Conservation (phyloP, 140 eudicot genomes). For the Senecio squalidus region DNA sequence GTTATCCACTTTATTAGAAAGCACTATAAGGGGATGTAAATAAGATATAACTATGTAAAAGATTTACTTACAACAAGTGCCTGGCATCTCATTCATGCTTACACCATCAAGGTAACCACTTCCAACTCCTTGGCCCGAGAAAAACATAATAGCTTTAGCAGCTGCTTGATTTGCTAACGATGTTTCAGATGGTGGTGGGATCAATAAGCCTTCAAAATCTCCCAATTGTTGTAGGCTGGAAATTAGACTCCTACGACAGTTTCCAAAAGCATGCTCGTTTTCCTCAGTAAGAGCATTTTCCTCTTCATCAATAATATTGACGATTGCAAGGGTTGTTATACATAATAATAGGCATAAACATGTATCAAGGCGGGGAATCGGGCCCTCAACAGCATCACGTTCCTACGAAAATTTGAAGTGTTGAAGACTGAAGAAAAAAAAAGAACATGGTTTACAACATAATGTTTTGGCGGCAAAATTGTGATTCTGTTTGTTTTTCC, state of each 20-base stretch:
- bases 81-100: constrained; percentile 76
- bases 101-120: constrained; percentile 78
- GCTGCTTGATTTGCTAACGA: constrained; percentile 95
- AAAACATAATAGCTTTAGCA: constrained; percentile 81
- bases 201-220: constrained; percentile 78
- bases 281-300: constrained; percentile 37
- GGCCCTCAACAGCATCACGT: constrained; percentile 87
- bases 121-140: constrained; percentile 64
- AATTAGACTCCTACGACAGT: constrained; percentile 67
- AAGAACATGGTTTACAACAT: neutral
- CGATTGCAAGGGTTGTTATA: constrained; percentile 64
- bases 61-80: constrained; percentile 56
- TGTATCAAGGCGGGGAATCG: constrained; percentile 84
- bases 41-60: constrained; percentile 3
- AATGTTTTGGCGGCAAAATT: neutral
- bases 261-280: constrained; percentile 44
- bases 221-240: constrained; percentile 74
- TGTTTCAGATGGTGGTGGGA: constrained; percentile 62
- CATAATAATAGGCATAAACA: constrained; percentile 86
- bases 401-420: constrained; percentile 40
- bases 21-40: neutral
- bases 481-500: neutral
- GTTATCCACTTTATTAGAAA: no score
- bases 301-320: constrained; percentile 75
- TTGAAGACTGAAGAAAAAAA: neutral